phyloP scores from a whole-genome alignment of 2,329 filamentous ascomycete species.

The Cladosporium sphaerospermum region DNA sequence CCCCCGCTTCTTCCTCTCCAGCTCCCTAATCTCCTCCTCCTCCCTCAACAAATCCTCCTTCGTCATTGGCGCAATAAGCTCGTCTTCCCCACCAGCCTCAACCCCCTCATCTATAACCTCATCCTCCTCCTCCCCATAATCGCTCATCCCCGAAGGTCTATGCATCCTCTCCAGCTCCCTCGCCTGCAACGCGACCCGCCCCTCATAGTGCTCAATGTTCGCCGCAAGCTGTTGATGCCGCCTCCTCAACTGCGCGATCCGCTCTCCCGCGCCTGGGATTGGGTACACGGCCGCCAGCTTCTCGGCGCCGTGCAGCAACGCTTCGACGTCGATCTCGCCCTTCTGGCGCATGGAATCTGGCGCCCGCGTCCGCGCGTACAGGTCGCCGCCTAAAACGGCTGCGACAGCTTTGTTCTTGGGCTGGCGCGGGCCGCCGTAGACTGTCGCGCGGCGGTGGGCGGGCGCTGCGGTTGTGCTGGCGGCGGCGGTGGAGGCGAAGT shows the following conservation, averaged over 20 bases:
- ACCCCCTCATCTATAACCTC: constrained; percentile 46
- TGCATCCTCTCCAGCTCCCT: constrained; percentile 69
- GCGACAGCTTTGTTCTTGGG: constrained; percentile 79
- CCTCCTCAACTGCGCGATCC: constrained; percentile 65
- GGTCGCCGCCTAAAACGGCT: constrained; percentile 77
- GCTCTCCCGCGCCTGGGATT: constrained; percentile 68
- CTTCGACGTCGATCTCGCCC: constrained; percentile 78
- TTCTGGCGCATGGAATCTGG: constrained; percentile 46
- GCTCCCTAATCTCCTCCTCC: constrained; percentile 60
- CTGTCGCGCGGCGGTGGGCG: constrained; percentile 43
- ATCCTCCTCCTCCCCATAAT: constrained; percentile 36
- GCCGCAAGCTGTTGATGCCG: constrained; percentile 65
- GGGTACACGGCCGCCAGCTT: constrained; percentile 86
- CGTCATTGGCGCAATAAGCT: constrained; percentile 44
- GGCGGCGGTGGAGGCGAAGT: constrained; percentile 17
- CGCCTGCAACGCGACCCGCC: constrained; percentile 68
- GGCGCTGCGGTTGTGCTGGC: constrained; percentile 1
- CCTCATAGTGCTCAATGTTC: constrained; percentile 76
- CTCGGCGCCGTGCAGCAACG: constrained; percentile 78
- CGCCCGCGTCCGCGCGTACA: constrained; percentile 71
- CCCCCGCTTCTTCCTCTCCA: constrained; percentile 57
- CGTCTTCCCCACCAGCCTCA: constrained; percentile 31
- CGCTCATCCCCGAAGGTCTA: constrained; percentile 31
- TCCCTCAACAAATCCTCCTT: constrained; percentile 64
- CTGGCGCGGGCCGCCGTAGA: constrained; percentile 40